phyloP scores from a whole-genome alignment of 495 filamentous ascomycete species.

The Rostrohypoxylon terebratum region DNA sequence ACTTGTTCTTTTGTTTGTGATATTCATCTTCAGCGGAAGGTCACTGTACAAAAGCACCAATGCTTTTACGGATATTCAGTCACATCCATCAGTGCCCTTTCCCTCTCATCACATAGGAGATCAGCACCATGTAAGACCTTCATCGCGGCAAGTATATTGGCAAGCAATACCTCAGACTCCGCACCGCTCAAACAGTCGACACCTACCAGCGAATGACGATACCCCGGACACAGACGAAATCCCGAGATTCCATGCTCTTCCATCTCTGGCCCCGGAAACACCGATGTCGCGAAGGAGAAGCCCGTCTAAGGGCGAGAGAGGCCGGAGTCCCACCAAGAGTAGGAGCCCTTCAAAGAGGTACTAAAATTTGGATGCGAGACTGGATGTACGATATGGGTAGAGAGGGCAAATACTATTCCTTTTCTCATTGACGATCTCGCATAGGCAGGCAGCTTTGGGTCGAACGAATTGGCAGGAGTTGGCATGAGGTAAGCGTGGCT shows the following conservation, averaged over 20 bases:
- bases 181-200: conserved; percentile 49
- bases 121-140: conserved; percentile 46
- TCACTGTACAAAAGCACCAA: conserved; percentile 47
- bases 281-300: conserved; percentile 57
- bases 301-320: conserved; percentile 59
- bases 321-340: conserved; percentile 56
- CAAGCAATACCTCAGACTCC: conserved; percentile 59
- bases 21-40: conserved; percentile 63
- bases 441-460: background rate
- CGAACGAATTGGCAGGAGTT: background rate
- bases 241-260: conserved; percentile 49
- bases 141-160: conserved; percentile 56
- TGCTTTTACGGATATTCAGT: conserved; percentile 40
- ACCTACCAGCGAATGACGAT: conserved; percentile 46
- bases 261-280: conserved; percentile 56
- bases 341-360: conserved; percentile 57
- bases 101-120: conserved; percentile 51
- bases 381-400: conserved; percentile 13
- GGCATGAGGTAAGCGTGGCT: background rate
- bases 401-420: background rate
- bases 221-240: conserved; percentile 59
- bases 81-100: conserved; percentile 32
- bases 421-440: background rate
- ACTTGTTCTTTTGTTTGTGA: conserved; percentile 64
- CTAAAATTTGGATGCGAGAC: conserved; percentile 27